These are phyloP conservation scores for Fusarium pseudocircinatum DNA, from an alignment of 2,329 filamentous ascomycete species.

Conservation along the genomic window DNA sequence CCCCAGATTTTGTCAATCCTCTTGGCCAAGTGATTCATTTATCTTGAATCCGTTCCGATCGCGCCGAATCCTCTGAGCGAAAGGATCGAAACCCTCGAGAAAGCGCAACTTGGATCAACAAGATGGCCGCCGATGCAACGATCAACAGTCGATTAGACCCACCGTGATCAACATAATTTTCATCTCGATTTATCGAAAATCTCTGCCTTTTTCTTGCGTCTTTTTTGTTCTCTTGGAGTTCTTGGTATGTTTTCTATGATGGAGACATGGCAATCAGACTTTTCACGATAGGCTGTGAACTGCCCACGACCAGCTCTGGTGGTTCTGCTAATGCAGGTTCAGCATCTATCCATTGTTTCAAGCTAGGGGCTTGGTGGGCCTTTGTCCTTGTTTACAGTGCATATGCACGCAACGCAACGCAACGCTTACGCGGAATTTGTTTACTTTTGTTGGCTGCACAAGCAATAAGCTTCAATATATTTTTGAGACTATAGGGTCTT, in stretches of 20 bases:
- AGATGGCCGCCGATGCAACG: not conserved
- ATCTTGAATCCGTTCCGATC: not conserved
- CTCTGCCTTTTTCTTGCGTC: constrained; percentile 20
- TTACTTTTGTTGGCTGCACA: not conserved
- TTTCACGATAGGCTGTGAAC: constrained; percentile 31
- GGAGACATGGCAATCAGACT: constrained; percentile 12
- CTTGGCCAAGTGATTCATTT: constrained; percentile 1
- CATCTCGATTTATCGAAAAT: constrained; percentile 4
- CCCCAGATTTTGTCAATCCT: not conserved
- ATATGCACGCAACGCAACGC: not conserved
- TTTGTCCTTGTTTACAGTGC: not conserved
- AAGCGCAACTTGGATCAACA: not conserved
- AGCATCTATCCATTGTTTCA: constrained; percentile 31
- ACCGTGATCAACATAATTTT: not conserved
- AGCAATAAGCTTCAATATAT: not conserved
- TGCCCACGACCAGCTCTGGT: constrained; percentile 28
- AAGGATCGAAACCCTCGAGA: not conserved
- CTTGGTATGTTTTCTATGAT: constrained; percentile 12
- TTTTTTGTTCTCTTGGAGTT: constrained; percentile 5
- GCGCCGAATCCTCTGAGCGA: not conserved
- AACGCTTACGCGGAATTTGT: constrained; percentile 23
- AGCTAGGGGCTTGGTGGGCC: constrained; percentile 12
- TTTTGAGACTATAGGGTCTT: not conserved
- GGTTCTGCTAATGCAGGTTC: constrained; percentile 35
- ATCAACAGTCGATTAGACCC: not conserved